Conservation (phyloP, 169 alveolate genomes). For the Plasmodium malariae region DNA sequence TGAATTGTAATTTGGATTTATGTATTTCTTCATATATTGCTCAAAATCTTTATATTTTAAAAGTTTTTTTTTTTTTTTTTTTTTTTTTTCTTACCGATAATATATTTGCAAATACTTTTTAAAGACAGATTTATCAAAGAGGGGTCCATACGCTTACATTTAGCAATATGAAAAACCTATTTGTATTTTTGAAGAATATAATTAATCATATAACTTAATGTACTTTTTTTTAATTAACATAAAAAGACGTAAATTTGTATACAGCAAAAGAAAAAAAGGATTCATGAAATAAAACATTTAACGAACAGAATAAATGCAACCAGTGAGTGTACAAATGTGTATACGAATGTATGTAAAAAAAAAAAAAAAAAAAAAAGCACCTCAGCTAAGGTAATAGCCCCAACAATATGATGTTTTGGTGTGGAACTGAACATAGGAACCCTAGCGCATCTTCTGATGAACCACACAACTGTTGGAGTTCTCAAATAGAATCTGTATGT, state of each 20-base stretch:
- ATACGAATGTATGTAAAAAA: neutral
- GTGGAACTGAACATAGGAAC: slow-evolving; percentile 89
- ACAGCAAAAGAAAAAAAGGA: no score
- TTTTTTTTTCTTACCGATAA: slow-evolving; percentile 79
- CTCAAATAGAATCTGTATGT: slow-evolving; percentile 88
- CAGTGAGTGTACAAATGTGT: neutral
- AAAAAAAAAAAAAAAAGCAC: slow-evolving; percentile 24
- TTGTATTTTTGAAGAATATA: no score
- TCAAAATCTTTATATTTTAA: no score
- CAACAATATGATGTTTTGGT: slow-evolving; percentile 89
- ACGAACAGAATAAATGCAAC: no score
- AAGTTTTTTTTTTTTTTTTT: slow-evolving; percentile 37
- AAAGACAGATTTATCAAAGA: slow-evolving; percentile 86
- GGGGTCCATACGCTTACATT: slow-evolving; percentile 90
- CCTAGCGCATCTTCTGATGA: slow-evolving; percentile 90
- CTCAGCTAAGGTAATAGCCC: slow-evolving; percentile 91
- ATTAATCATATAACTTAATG: no score
- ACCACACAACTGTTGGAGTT: slow-evolving; percentile 93
- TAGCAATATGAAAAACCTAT: slow-evolving; percentile 90
- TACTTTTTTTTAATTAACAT: no score
- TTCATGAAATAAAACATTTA: no score
- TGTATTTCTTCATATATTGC: slow-evolving; percentile 52
- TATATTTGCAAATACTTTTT: slow-evolving; percentile 77
- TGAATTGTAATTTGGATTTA: no score
- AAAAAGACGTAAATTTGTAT: no score